Evolutionary conservation across 2,329 filamentous ascomycete species (phyloP).

Genomic region (Eurotiales sp.): DNA sequence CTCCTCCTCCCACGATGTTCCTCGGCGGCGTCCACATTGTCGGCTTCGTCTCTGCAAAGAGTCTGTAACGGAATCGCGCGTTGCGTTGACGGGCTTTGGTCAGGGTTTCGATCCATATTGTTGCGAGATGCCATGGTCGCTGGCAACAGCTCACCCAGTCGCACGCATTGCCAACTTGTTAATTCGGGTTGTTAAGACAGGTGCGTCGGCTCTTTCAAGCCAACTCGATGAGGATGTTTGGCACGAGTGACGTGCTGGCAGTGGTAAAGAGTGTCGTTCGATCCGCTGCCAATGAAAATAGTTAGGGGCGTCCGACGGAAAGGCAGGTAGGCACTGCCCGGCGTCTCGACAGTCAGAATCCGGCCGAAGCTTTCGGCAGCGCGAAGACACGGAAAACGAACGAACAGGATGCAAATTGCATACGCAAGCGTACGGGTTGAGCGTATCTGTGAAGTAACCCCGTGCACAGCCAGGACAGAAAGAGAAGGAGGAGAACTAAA

Average conservation of each 20-base stretch:
- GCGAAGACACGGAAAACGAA: background rate
- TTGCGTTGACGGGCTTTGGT: conserved; percentile 24
- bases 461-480: background rate
- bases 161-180: conserved; percentile 35
- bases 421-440: background rate
- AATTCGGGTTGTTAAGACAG: conserved; percentile 10
- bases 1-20: conserved; percentile 26
- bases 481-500: background rate
- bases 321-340: background rate
- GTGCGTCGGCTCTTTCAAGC: background rate
- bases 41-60: conserved; percentile 44
- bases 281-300: too few species aligned
- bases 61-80: conserved; percentile 69
- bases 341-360: too few species aligned
- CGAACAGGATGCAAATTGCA: background rate
- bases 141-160: conserved; percentile 32
- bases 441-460: background rate
- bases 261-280: background rate
- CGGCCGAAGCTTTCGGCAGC: too few species aligned
- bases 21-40: conserved; percentile 22
- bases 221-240: background rate
- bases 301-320: background rate
- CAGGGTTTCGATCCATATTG: conserved; percentile 22
- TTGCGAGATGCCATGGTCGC: conserved; percentile 40
- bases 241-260: background rate